Evolutionary conservation across 129 eudicot genomes (phyloP).

Genomic region (Helichrysum umbraculigerum): DNA sequence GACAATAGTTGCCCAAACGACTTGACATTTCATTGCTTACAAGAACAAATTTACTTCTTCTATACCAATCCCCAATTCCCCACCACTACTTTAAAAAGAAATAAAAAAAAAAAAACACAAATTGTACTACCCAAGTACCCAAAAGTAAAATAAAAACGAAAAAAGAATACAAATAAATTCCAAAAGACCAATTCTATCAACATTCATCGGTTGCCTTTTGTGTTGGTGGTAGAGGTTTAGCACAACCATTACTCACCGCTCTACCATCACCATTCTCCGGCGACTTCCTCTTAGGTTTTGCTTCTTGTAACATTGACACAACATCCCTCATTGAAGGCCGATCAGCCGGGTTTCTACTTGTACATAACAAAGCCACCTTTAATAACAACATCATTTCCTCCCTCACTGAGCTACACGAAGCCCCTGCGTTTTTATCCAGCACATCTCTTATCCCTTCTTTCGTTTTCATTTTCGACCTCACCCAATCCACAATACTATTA

Average conservation of each 20-base stretch:
- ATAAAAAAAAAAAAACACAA: background rate
- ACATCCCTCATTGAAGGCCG: slow-evolving; percentile 99
- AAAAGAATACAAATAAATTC: background rate
- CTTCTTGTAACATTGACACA: slow-evolving; percentile 94
- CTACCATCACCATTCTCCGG: slow-evolving; percentile 42
- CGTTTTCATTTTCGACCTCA: slow-evolving; percentile 62
- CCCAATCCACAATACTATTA: slow-evolving; percentile 93
- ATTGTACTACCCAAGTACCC: slow-evolving; percentile 45
- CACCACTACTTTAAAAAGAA: slow-evolving; percentile 24
- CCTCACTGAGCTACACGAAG: slow-evolving; percentile 77
- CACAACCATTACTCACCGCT: slow-evolving; percentile 23
- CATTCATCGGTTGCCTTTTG: slow-evolving; percentile 37
- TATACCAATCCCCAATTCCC: slow-evolving; percentile 57
- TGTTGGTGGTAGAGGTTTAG: slow-evolving; percentile 39
- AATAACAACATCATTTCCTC: slow-evolving; percentile 89
- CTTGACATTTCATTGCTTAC: slow-evolving; percentile 28
- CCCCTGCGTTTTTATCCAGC: slow-evolving; percentile 75
- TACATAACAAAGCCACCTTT: slow-evolving; percentile 81
- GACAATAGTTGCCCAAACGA: slow-evolving; percentile 16
- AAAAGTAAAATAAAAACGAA: too few relatives aligned
- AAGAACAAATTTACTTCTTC: slow-evolving; percentile 26
- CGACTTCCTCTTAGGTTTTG: slow-evolving; percentile 78
- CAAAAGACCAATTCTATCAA: slow-evolving; percentile 33
- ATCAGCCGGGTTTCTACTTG: slow-evolving; percentile 85
- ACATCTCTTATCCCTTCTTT: slow-evolving; percentile 60